Evolutionary conservation across 805 yeast species (phyloP).

Genomic region (Yarrowia divulgata): DNA sequence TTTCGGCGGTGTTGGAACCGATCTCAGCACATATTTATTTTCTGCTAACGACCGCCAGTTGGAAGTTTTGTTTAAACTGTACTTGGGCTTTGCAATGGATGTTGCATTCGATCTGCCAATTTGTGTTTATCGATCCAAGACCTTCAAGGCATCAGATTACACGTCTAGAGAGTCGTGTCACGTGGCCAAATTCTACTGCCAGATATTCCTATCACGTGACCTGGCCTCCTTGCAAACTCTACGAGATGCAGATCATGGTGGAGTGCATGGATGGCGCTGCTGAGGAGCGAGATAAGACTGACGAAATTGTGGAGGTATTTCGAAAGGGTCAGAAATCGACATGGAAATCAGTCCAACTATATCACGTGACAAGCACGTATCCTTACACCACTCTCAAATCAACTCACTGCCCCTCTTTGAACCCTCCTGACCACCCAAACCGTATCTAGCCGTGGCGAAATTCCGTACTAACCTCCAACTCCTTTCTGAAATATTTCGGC

Average conservation of each 20-base stretch:
- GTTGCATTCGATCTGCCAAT: no score
- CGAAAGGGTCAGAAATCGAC: background rate
- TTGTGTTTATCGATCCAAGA: no score
- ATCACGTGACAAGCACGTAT: background rate
- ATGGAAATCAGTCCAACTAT: no score
- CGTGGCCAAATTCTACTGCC: no score
- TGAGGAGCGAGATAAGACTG: background rate
- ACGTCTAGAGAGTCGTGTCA: no score
- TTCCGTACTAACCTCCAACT: background rate
- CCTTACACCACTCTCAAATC: background rate
- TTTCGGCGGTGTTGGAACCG: no score
- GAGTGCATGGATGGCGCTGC: slow-evolving; percentile 8
- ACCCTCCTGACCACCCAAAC: slow-evolving; percentile 6
- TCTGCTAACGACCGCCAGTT: no score
- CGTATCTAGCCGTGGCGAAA: background rate
- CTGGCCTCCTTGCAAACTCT: background rate
- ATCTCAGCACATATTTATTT: no score
- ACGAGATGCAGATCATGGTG: background rate
- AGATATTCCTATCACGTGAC: no score
- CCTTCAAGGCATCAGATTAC: no score
- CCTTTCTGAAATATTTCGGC: background rate
- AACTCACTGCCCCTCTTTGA: background rate
- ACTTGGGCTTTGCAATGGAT: no score
- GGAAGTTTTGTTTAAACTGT: no score
- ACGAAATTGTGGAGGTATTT: background rate